Evolutionary conservation across 2,329 filamentous ascomycete genomes (phyloP).

Genomic region (Aspergillus ochraceoroseus): DNA sequence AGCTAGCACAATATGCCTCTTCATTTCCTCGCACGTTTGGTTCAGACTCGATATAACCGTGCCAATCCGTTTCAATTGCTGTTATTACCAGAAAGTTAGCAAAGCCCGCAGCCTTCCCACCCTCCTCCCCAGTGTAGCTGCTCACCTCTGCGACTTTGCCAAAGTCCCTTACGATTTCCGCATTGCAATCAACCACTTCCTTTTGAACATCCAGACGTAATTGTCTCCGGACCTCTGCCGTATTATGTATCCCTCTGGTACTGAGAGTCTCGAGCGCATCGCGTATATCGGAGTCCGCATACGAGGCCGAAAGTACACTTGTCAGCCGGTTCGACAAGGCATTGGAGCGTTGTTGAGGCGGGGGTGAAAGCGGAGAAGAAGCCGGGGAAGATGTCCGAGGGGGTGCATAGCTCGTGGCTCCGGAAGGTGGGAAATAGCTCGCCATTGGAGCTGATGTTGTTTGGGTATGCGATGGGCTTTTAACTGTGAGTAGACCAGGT

Average conservation of each 20-base stretch:
- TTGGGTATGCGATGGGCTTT: background rate
- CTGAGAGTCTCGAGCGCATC: constrained; percentile 78
- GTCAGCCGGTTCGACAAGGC: constrained; percentile 78
- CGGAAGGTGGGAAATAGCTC: constrained; percentile 31
- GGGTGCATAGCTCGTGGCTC: constrained; percentile 23
- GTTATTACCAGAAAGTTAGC: constrained; percentile 19
- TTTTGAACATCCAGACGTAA: constrained; percentile 79
- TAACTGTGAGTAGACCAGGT: constrained; percentile 10
- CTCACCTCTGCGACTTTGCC: constrained; percentile 79
- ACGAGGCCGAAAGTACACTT: constrained; percentile 81
- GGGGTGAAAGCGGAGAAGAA: constrained; percentile 31
- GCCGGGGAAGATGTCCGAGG: constrained; percentile 23
- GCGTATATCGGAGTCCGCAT: constrained; percentile 85
- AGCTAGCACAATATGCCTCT: constrained; percentile 67
- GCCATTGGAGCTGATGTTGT: constrained; percentile 27
- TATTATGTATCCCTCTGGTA: constrained; percentile 64
- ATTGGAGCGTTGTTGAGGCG: constrained; percentile 45
- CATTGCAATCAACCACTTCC: constrained; percentile 90
- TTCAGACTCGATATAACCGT: constrained; percentile 73
- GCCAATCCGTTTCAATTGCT: constrained; percentile 86
- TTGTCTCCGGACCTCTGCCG: constrained; percentile 69
- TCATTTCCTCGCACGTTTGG: constrained; percentile 73
- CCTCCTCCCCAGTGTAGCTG: constrained; percentile 4
- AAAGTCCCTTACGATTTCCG: constrained; percentile 80
- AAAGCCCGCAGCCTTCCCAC: constrained; percentile 9